Conservation (phyloP, 305 asterid genomes). For the Solanum hybrid region DNA sequence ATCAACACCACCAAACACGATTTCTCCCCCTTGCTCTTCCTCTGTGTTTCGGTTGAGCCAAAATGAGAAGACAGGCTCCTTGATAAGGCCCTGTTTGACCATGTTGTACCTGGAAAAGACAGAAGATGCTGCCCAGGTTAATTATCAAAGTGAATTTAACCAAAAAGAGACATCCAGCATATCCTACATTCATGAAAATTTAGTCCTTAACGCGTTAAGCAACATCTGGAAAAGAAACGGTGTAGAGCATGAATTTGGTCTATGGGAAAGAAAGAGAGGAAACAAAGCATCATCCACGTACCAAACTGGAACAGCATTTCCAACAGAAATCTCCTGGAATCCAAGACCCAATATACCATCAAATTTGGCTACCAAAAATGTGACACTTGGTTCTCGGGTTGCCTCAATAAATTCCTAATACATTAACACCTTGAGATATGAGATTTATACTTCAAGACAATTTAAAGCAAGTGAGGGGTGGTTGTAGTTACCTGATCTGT, state of each 20-base stretch:
- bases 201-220: background rate
- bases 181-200: background rate
- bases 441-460: background rate
- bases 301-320: slow-evolving; percentile 83
- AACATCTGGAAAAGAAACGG: background rate
- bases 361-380: slow-evolving; percentile 86
- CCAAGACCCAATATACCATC: slow-evolving; percentile 96
- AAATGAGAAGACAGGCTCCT: slow-evolving; percentile 86
- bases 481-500: slow-evolving; percentile 46
- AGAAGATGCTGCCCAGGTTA: background rate
- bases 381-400: slow-evolving; percentile 73
- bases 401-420: slow-evolving; percentile 84
- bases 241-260: background rate
- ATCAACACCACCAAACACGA: slow-evolving; percentile 91
- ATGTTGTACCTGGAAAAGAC: slow-evolving; percentile 63
- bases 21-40: slow-evolving; percentile 82
- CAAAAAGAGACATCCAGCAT: background rate
- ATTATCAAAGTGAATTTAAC: background rate
- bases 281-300: slow-evolving; percentile 18
- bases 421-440: background rate
- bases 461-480: background rate
- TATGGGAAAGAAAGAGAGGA: background rate
- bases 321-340: slow-evolving; percentile 86
- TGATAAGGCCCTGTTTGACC: slow-evolving; percentile 86
- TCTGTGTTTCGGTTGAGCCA: slow-evolving; percentile 78